These are phyloP conservation scores for Paraurostyla sp. DNA, from an alignment of 73 alveolate genomes.

Conservation along the genomic window DNA sequence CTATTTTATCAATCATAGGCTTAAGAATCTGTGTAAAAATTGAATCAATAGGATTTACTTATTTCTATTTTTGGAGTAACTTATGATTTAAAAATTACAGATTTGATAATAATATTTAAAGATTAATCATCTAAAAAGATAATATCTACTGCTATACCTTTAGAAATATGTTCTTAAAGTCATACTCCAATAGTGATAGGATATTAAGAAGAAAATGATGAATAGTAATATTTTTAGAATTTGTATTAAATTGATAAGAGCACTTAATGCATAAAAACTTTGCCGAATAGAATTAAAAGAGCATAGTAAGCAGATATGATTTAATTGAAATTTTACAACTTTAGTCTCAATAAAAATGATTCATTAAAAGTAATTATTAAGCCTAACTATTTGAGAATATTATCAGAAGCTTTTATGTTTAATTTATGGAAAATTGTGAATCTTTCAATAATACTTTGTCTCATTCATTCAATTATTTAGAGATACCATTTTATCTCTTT, in stretches of 20 bases:
- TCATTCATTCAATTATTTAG: too few relatives aligned
- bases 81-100: constrained; percentile 2
- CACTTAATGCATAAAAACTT: neutral
- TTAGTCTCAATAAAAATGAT: too few relatives aligned
- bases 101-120: neutral
- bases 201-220: neutral
- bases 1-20: neutral
- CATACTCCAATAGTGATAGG: neutral
- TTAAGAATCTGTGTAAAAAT: too few relatives aligned
- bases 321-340: neutral
- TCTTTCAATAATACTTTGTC: too few relatives aligned
- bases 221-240: neutral
- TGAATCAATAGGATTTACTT: neutral
- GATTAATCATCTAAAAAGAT: neutral
- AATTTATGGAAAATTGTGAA: too few relatives aligned
- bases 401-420: too few relatives aligned
- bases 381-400: too few relatives aligned
- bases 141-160: neutral
- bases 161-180: neutral
- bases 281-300: neutral
- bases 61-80: neutral
- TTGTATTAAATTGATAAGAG: neutral
- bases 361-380: too few relatives aligned
- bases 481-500: too few relatives aligned
- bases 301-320: neutral